phyloP scores from a whole-genome alignment of 257 asterid genomes.

The Gentiana straminea region DNA sequence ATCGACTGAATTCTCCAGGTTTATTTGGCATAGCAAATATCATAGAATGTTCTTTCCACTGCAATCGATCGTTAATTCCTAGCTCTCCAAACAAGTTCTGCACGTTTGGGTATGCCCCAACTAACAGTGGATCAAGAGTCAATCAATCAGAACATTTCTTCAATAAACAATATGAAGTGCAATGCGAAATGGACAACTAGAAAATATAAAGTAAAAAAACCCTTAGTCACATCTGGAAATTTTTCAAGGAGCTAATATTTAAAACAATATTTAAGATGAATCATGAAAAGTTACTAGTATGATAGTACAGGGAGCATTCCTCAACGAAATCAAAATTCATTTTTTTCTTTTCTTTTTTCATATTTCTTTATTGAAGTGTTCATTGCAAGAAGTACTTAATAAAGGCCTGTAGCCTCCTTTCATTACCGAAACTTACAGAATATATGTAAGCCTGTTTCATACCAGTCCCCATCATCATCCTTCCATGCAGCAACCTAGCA shows the following conservation, averaged over 20 bases:
- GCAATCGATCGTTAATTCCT: constrained; percentile 84
- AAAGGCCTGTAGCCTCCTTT: no score
- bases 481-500: constrained; percentile 92
- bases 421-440: constrained; percentile 54
- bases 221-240: background rate
- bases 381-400: background rate
- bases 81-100: constrained; percentile 98
- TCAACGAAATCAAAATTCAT: background rate
- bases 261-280: background rate
- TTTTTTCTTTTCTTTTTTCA: background rate
- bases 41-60: constrained; percentile 99
- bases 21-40: constrained; percentile 96
- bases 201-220: background rate
- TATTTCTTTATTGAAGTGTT: background rate
- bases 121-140: constrained; percentile 46
- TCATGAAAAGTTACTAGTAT: background rate
- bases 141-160: constrained; percentile 8
- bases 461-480: constrained; percentile 96
- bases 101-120: constrained; percentile 98
- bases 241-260: background rate
- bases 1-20: constrained; percentile 96
- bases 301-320: constrained; percentile 7
- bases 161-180: background rate
- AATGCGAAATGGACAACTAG: background rate
- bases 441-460: constrained; percentile 93